Percentiles rank a stretch among this genome's conserved stretches.
phyloP scores from a whole-genome alignment of 257 asterid genomes.

The Solanum verrucosum region DNA sequence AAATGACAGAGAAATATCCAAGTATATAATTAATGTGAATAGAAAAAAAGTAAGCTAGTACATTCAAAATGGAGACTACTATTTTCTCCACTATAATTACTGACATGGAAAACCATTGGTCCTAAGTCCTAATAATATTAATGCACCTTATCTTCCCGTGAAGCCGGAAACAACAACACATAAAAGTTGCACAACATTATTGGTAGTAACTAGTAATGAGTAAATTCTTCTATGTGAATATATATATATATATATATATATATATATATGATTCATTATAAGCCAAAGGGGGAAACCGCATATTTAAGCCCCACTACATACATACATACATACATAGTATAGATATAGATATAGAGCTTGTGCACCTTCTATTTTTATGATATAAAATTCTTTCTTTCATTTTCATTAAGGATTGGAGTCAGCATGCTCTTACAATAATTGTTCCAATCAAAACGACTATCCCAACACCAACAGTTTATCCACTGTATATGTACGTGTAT shows the following conservation, averaged over 20 bases:
- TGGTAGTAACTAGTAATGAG: neutral
- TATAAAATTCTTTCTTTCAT: no score
- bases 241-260: neutral
- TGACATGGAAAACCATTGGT: neutral
- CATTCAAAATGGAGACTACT: neutral
- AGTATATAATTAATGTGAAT: no score
- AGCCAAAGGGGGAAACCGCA: neutral
- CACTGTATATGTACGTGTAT: no score
- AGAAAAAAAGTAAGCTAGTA: neutral
- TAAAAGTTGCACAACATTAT: neutral
- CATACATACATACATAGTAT: neutral
- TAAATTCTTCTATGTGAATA: neutral
- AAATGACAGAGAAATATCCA: neutral
- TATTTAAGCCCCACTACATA: neutral
- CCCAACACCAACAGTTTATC: no score
- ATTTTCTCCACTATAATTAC: neutral
- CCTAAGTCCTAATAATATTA: neutral
- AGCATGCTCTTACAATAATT: no score
- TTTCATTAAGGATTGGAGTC: neutral
- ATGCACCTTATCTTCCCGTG: neutral
- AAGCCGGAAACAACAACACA: neutral
- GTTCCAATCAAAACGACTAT: neutral
- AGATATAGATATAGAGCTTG: neutral
- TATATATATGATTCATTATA: neutral
- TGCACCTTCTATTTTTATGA: neutral